Conservation (phyloP, 345 rosid genomes). For the Pistacia integerrima region DNA sequence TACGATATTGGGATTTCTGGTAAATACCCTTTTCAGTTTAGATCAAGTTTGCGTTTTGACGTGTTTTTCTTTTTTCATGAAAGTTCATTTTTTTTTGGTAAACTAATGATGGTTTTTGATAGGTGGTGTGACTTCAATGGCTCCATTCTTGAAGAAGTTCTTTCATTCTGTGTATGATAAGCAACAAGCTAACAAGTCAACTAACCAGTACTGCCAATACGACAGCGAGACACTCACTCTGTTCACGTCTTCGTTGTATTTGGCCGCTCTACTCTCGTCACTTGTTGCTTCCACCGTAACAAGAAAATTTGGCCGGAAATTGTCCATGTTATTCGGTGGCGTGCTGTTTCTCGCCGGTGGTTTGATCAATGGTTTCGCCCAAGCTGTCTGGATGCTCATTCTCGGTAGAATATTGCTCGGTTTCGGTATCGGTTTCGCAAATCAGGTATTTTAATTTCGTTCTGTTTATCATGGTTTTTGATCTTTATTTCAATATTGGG, state of each 20-base stretch:
- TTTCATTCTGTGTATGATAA: conserved; percentile 68
- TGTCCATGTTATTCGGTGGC: conserved; percentile 92
- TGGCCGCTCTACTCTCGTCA: conserved; percentile 84
- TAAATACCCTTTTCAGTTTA: conserved; percentile 13
- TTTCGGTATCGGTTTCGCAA: conserved; percentile 96
- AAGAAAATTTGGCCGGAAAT: conserved; percentile 67
- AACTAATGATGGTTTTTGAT: not conserved
- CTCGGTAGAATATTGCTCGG: conserved; percentile 90
- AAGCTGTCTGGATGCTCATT: conserved; percentile 86
- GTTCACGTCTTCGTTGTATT: conserved; percentile 91
- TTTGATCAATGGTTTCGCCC: conserved; percentile 74
- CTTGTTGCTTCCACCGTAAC: conserved; percentile 81
- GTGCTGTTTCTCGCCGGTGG: conserved; percentile 84
- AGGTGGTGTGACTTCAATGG: conserved; percentile 98
- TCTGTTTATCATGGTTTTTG: not conserved
- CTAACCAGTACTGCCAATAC: conserved; percentile 81
- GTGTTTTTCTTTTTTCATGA: not conserved
- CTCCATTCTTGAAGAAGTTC: conserved; percentile 61
- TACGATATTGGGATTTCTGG: conserved; percentile 97
- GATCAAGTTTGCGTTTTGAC: not conserved
- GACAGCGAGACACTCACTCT: conserved; percentile 69
- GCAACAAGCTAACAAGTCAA: conserved; percentile 39
- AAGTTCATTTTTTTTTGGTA: not conserved
- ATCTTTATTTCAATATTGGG: not conserved
- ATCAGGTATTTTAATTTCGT: conserved; percentile 62